Base-by-base conservation (phyloP, 1,139 yeast species). In the Pichiaceae sp. region DNA sequence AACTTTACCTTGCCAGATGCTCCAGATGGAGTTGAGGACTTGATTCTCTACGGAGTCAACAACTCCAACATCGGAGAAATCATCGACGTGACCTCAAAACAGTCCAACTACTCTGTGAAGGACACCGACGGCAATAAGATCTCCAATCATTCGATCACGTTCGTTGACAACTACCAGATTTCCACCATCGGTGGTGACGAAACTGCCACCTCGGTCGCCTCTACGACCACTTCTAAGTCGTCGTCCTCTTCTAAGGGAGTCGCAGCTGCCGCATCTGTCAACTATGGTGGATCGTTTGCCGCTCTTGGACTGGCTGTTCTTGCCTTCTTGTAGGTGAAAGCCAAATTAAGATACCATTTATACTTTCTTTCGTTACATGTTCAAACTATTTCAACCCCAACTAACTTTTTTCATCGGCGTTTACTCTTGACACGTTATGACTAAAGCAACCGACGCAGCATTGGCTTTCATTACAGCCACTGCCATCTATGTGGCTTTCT, bases 391-490 rank as follows among this genome's bases (percentile, higher is more conserved):
- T 21, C 11, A 7, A 21, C 24, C 24, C 24, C 24, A 7, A 7
- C 24, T 21, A 21, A 21, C 24, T 7, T 21, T 21, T 21, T 7
- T 11, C 11, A 21, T 21, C 11, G 7, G 9, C 11, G 7, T 11
- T 11, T 21, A 7, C 24, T 21, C 7, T 11, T 21, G 24, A 25
- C 28, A 11, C 34, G 16, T 33, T 38, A 80, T 80, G 89, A 78
- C 87, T 21, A 78, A 76, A 56, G 85, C 86, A 36, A 72, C 80
- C 21, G 82, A 80, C 52, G 66, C 86, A 8, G 63, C 63, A 31
- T 62, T 73, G 45, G 56, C 68, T 9, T 49, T 68, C 23, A 65
- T 77, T 46, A 64, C 72, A 14, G 49, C 67, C 26, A 57, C 71
- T 6, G 71, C 79, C 1, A 50, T 77, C 3, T 80, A 81, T 61